These are phyloP conservation scores for Aspergillus sclerotiicarbonarius DNA, from an alignment of 495 filamentous ascomycete genomes.

Conservation along the genomic window DNA sequence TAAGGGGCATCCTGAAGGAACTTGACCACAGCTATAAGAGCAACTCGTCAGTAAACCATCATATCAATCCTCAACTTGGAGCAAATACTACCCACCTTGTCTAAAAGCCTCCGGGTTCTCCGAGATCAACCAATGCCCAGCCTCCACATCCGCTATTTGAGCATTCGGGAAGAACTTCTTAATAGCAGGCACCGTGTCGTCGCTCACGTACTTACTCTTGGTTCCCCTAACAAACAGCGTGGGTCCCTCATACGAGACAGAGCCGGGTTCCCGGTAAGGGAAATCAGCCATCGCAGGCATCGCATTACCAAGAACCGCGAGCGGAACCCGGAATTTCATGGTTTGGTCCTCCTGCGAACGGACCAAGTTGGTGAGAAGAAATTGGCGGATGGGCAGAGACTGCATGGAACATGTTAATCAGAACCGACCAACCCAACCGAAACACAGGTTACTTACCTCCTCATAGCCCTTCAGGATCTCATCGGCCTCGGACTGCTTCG, in stretches of 20 bases:
- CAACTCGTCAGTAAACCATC: conserved; percentile 15
- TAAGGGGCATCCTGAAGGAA: conserved; percentile 32
- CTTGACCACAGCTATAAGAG: conserved; percentile 36
- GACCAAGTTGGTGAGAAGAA: conserved; percentile 86
- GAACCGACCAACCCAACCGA: neutral
- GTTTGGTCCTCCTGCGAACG: conserved; percentile 44
- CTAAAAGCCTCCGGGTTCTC: conserved; percentile 88
- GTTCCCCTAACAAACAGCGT: conserved; percentile 84
- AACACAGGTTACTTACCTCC: conserved; percentile 38
- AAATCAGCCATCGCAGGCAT: conserved; percentile 75
- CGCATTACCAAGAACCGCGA: conserved; percentile 53
- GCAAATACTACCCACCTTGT: conserved; percentile 55
- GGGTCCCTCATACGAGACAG: conserved; percentile 64
- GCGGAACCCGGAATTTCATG: conserved; percentile 59
- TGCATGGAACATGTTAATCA: conserved; percentile 20
- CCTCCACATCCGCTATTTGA: conserved; percentile 73
- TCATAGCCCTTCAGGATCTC: conserved; percentile 76
- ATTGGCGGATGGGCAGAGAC: conserved; percentile 78
- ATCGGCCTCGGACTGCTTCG: conserved; percentile 74
- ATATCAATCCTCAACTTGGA: neutral
- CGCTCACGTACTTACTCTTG: conserved; percentile 78
- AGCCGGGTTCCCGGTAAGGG: conserved; percentile 63
- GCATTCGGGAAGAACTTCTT: conserved; percentile 89
- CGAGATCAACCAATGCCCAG: conserved; percentile 92
- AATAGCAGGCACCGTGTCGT: conserved; percentile 83